Percentiles rank a stretch among this genome's conserved stretches.
phyloP scores from a whole-genome alignment of 345 rosid genomes.

The Camelina neglecta region DNA sequence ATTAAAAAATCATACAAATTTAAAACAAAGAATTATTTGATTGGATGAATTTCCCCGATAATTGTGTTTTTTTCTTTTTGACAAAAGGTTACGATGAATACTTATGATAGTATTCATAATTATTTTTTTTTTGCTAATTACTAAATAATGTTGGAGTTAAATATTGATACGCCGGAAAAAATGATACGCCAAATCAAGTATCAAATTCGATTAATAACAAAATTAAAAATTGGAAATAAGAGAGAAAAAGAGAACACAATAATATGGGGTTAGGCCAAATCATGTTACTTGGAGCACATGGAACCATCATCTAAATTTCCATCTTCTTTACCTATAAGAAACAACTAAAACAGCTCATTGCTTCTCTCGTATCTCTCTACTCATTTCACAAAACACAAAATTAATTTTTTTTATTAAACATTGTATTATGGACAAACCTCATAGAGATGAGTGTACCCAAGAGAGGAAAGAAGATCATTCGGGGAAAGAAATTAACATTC shows the following conservation, averaged over 20 bases:
- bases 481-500: slow-evolving; percentile 10
- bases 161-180: slow-evolving; percentile 16
- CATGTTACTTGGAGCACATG: slow-evolving; percentile 47
- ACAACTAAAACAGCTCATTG: slow-evolving; percentile 42
- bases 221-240: not conserved
- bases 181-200: slow-evolving; percentile 34
- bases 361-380: slow-evolving; percentile 27
- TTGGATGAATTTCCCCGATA: not conserved
- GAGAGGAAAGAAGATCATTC: not conserved
- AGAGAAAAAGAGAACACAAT: not conserved
- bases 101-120: not conserved
- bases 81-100: slow-evolving; percentile 9
- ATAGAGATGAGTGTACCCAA: slow-evolving; percentile 27
- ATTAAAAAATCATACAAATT: not conserved
- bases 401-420: not conserved
- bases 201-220: slow-evolving; percentile 7
- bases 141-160: slow-evolving; percentile 20
- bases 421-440: not conserved
- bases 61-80: not conserved
- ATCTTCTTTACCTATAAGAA: slow-evolving; percentile 32
- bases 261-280: slow-evolving; percentile 36
- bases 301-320: slow-evolving; percentile 37
- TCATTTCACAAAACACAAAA: slow-evolving; percentile 24
- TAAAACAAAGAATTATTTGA: too few species aligned
- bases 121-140: not conserved